A percentile compares a stretch with the other conserved stretches of the same genome.
phyloP scores from a whole-genome alignment of 2,329 filamentous ascomycete species.

The Ophiostoma triangulosporum region DNA sequence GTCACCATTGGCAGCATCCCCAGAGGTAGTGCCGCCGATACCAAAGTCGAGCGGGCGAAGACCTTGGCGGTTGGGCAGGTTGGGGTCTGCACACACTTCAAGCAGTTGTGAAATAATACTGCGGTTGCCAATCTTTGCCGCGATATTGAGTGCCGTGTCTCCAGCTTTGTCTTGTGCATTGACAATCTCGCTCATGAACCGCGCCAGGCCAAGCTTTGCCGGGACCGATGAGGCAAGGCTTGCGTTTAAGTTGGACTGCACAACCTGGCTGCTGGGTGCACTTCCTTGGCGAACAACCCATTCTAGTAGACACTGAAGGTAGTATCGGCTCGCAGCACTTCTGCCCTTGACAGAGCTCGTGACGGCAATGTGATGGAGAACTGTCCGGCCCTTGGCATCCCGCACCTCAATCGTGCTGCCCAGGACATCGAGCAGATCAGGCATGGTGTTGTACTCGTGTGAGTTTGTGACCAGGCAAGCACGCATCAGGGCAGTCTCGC shows the following conservation, averaged over 20 bases:
- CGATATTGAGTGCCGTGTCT: conserved; percentile 89
- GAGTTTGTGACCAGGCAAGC: conserved; percentile 91
- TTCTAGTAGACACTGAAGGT: conserved; percentile 84
- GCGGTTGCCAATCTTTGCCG: conserved; percentile 80
- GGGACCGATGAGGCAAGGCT: conserved; percentile 17
- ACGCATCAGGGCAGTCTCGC: conserved; percentile 86
- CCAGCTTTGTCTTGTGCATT: conserved; percentile 89
- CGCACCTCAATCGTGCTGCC: conserved; percentile 82
- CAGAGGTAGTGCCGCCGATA: conserved; percentile 54
- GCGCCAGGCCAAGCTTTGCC: conserved; percentile 70
- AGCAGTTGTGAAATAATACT: conserved; percentile 95
- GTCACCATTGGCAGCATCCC: conserved; percentile 30
- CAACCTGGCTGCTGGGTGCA: conserved; percentile 27
- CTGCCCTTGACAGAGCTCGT: conserved; percentile 92
- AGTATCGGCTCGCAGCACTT: conserved; percentile 84
- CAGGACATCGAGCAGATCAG: conserved; percentile 76
- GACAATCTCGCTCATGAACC: conserved; percentile 95
- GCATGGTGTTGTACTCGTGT: conserved; percentile 79
- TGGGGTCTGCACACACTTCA: conserved; percentile 88
- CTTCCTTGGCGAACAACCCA: conserved; percentile 78
- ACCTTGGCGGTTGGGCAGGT: conserved; percentile 80
- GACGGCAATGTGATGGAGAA: conserved; percentile 90
- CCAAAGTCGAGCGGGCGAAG: conserved; percentile 89
- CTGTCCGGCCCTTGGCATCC: conserved; percentile 79
- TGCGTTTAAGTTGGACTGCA: conserved; percentile 12